Conservation (phyloP, 805 yeast genomes). For the Schizosaccharomyces cryophilus region DNA sequence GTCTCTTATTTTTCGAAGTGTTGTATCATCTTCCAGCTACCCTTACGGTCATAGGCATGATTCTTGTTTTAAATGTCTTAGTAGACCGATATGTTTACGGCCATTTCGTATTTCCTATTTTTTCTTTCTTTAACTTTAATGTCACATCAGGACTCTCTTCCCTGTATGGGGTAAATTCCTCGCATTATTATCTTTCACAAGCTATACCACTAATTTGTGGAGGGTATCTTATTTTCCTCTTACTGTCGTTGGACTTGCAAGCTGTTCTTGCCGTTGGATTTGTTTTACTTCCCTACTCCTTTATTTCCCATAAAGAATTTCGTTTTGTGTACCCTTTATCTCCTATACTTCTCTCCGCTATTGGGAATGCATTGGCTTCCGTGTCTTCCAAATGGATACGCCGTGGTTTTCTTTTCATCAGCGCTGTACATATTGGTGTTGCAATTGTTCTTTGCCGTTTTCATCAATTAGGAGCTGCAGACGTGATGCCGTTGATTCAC, state of each 20-base stretch:
- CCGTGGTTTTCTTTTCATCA: conserved; percentile 11
- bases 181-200: conserved; percentile 66
- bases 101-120: conserved; percentile 25
- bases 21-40: not conserved
- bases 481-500: conserved; percentile 32
- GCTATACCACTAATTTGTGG: conserved; percentile 57
- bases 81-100: conserved; percentile 25
- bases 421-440: conserved; percentile 9
- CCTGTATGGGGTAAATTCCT: conserved; percentile 66
- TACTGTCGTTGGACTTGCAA: conserved; percentile 3
- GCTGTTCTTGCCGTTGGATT: not conserved
- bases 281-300: conserved; percentile 33
- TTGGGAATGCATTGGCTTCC: conserved; percentile 2
- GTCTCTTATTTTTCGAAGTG: conserved; percentile 7
- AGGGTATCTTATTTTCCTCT: conserved; percentile 39
- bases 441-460: conserved; percentile 32
- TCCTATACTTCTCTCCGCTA: conserved; percentile 41
- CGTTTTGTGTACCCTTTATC: conserved; percentile 68
- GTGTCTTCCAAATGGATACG: conserved; percentile 1
- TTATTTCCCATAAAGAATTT: conserved; percentile 66
- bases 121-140: conserved; percentile 55
- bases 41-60: no score
- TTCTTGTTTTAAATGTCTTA: not conserved
- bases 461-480: conserved; percentile 73
- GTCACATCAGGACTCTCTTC: conserved; percentile 44